Evolutionary conservation across 371 early-diverging fungal species (phyloP).

Genomic region (Sporodiniella umbellata): DNA sequence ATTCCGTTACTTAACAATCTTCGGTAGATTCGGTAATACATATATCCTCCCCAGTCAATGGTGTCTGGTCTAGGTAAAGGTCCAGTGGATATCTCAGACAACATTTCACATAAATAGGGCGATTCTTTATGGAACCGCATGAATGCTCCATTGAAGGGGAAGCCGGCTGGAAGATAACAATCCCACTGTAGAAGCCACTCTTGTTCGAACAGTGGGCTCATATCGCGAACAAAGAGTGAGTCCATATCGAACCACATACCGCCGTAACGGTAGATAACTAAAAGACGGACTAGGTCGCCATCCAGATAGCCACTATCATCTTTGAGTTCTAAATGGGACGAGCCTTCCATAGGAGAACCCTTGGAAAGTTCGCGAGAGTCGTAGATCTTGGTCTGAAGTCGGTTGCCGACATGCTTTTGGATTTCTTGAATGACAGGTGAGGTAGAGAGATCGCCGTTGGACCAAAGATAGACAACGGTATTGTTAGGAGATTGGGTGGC

Average conservation of each 20-base stretch:
- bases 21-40: constrained; percentile 50
- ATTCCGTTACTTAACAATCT: constrained; percentile 43
- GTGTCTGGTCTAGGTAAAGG: constrained; percentile 44
- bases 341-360: constrained; percentile 47
- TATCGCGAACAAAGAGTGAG: constrained; percentile 46
- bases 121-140: constrained; percentile 50
- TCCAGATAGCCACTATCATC: constrained; percentile 49
- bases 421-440: constrained; percentile 36
- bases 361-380: constrained; percentile 35
- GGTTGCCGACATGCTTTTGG: constrained; percentile 30
- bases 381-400: constrained; percentile 32
- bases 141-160: constrained; percentile 54
- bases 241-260: constrained; percentile 65
- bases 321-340: constrained; percentile 37
- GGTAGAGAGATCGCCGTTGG: constrained; percentile 42
- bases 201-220: constrained; percentile 46
- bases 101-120: constrained; percentile 53
- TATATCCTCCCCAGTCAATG: constrained; percentile 53
- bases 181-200: constrained; percentile 58
- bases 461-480: constrained; percentile 45
- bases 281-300: constrained; percentile 46
- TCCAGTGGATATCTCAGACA: constrained; percentile 47
- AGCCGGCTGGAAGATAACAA: constrained; percentile 50
- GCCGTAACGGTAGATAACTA: constrained; percentile 49
- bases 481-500: constrained; percentile 43